Base-by-base conservation (phyloP, 371 early-diverging fungal genomes). In the Actinomortierella ambigua region DNA sequence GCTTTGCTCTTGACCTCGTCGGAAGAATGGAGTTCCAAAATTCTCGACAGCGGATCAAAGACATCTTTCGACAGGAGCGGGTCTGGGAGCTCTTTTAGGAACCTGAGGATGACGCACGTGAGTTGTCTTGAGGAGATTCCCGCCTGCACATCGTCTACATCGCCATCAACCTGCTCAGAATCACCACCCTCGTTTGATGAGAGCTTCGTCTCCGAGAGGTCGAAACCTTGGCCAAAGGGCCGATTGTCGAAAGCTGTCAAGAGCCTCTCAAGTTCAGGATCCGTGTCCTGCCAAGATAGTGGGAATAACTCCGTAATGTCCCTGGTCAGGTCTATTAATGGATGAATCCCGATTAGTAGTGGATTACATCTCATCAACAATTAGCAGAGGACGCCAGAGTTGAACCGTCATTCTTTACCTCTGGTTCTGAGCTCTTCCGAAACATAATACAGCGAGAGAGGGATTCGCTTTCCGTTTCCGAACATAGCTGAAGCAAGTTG, bases 401-500 rank as follows among this genome's bases (percentile, higher is more conserved):
- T 4, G 34, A 34, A 34, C 34, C 34, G 11, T 34, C 34, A 4
- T 34, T 34, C 11, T 11, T 6, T 34, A 34, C 34, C 34, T 34
- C 34, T 4, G 7, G 11, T 11, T 34, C 34, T 34, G 18, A 61
- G 57, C 28, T 68, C 62, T 15, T 61, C 62, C 2, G 62, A 40
- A 11, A 39, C 58, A 27, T 68, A 68, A 18, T 61, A 61, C 9
- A 67, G 18, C 9, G 56, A 34, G 18, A 67, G 67, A 3, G 67
- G 67, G 39, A 67, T 46, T 15, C 51, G 44, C 5, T 53, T 27
- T 40, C 61, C 57, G 40, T 53, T 54, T 11, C 58, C 62, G 15
- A 58, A 61, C 55, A 48, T 68, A 18, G 62, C 62, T 5, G 61
- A 61, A 6, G 68, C 68, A 14, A 68, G n/a, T n/a, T 68, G 39